Conservation (phyloP, 1,139 yeast genomes). For the Torulaspora globosa region DNA sequence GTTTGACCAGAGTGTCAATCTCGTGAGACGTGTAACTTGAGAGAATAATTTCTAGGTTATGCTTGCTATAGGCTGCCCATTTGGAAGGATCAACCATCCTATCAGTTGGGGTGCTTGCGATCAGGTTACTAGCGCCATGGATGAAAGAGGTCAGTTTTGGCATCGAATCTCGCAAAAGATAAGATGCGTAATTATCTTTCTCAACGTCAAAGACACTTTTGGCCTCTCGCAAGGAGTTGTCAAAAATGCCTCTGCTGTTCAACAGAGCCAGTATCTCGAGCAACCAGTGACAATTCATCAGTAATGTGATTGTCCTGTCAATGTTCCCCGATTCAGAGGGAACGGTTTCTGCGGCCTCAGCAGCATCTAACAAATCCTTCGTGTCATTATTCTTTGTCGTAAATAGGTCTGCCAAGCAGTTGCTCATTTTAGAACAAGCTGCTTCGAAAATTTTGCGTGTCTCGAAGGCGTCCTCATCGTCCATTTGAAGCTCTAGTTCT, state of each 20-base stretch:
- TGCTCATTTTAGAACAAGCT: conserved; percentile 23
- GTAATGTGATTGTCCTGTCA: conserved; percentile 42
- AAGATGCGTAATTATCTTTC: conserved; percentile 44
- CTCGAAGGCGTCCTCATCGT: conserved; percentile 15
- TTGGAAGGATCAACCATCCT: conserved; percentile 46
- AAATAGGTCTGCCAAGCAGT: conserved; percentile 22
- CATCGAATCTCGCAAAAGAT: conserved; percentile 52
- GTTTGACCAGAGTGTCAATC: conserved; percentile 51
- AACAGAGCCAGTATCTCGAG: conserved; percentile 43
- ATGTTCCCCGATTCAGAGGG: conserved; percentile 15
- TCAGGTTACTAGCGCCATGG: conserved; percentile 55
- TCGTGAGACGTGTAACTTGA: conserved; percentile 57
- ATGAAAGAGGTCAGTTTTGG: conserved; percentile 67
- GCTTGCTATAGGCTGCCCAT: conserved; percentile 61
- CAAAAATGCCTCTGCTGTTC: conserved; percentile 23
- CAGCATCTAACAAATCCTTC: conserved; percentile 7
- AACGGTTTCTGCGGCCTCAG: conserved; percentile 12
- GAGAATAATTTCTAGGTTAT: conserved; percentile 54
- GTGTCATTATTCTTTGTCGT: conserved; percentile 10
- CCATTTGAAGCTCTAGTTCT: conserved; percentile 12
- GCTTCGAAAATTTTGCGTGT: conserved; percentile 17
- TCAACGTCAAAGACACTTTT: conserved; percentile 43
- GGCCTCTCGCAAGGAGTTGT: conserved; percentile 34
- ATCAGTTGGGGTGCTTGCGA: conserved; percentile 40
- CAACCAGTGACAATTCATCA: conserved; percentile 61